Percentiles rank a stretch among this genome's conserved stretches.
Conservation (phyloP, 495 filamentous ascomycete genomes). For the Aspergillus cavernicola region DNA sequence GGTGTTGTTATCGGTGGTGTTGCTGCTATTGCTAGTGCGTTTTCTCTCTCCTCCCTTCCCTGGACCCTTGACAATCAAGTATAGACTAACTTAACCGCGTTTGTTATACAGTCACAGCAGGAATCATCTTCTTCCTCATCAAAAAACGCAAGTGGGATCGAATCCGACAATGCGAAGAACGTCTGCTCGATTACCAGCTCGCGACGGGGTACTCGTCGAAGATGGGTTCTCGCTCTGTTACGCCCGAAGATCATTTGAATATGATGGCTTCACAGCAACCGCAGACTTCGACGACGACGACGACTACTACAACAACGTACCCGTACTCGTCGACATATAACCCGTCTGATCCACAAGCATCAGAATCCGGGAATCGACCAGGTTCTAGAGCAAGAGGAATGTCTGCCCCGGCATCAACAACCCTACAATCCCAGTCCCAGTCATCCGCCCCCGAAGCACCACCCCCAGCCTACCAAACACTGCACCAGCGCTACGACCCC, state of each 20-base stretch:
- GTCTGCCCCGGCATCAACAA: neutral
- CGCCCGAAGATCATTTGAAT: slow-evolving; percentile 4
- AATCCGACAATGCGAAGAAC: slow-evolving; percentile 19
- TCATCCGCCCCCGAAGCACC: slow-evolving; percentile 13
- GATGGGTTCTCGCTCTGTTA: neutral
- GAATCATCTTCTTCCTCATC: slow-evolving; percentile 22
- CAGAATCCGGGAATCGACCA: neutral
- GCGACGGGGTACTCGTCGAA: slow-evolving; percentile 5
- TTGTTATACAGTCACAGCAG: slow-evolving; percentile 26
- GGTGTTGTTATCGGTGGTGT: slow-evolving; percentile 28
- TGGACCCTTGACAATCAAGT: neutral
- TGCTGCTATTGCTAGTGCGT: slow-evolving; percentile 25
- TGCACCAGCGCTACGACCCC: slow-evolving; percentile 21
- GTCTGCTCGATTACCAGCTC: slow-evolving; percentile 15
- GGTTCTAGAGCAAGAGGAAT: slow-evolving; percentile 1
- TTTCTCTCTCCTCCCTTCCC: neutral
- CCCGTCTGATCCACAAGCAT: neutral
- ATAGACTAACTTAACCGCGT: too few relatives aligned
- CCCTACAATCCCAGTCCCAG: neutral
- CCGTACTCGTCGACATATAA: neutral
- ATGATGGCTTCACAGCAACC: slow-evolving; percentile 1
- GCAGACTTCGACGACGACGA: neutral
- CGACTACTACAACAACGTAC: neutral
- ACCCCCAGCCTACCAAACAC: slow-evolving; percentile 19
- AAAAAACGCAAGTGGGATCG: slow-evolving; percentile 27